Conservation (phyloP, 1,284 basidiomycete genomes). For the Farysia itapuensis region DNA sequence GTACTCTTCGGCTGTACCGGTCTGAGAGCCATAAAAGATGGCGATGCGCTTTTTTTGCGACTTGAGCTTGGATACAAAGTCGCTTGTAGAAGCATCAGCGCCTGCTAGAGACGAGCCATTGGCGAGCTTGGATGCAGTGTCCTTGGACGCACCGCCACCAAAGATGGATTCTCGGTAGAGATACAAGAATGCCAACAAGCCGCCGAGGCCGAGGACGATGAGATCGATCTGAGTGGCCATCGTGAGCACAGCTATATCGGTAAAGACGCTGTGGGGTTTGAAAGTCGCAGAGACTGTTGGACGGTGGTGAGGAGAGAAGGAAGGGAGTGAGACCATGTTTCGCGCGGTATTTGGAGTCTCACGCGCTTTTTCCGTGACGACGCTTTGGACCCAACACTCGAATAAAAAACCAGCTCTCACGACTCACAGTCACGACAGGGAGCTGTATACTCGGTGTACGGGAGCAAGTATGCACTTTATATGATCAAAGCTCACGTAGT, state of each 20-base stretch:
- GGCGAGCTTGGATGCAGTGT: constrained; percentile 38
- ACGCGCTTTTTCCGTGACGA: too few species aligned
- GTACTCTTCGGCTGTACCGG: constrained; percentile 59
- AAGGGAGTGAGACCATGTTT: too few species aligned
- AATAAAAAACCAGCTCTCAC: too few species aligned
- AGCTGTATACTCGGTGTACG: too few species aligned
- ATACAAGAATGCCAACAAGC: constrained; percentile 45
- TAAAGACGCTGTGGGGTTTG: too few species aligned
- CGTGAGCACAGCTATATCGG: neutral
- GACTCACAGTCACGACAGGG: too few species aligned
- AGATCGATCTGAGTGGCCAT: constrained; percentile 42
- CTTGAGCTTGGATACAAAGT: constrained; percentile 49
- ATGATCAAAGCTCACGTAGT: too few species aligned
- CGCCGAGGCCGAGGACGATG: constrained; percentile 39
- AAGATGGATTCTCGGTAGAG: constrained; percentile 47
- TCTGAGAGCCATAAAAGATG: constrained; percentile 59
- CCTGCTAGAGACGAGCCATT: constrained; percentile 20
- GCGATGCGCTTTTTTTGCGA: constrained; percentile 56
- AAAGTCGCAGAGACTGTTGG: too few species aligned
- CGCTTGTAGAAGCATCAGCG: constrained; percentile 14
- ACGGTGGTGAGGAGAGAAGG: too few species aligned
- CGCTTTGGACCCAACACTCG: too few species aligned
- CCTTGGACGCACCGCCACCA: constrained; percentile 12
- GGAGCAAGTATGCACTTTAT: too few species aligned
- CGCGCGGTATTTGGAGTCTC: too few species aligned